Percentiles rank a stretch among this genome's conserved stretches.
These are phyloP conservation scores for Pythium phragmitis DNA, from an alignment of 352 stramenopile genomes.

Conservation along the genomic window DNA sequence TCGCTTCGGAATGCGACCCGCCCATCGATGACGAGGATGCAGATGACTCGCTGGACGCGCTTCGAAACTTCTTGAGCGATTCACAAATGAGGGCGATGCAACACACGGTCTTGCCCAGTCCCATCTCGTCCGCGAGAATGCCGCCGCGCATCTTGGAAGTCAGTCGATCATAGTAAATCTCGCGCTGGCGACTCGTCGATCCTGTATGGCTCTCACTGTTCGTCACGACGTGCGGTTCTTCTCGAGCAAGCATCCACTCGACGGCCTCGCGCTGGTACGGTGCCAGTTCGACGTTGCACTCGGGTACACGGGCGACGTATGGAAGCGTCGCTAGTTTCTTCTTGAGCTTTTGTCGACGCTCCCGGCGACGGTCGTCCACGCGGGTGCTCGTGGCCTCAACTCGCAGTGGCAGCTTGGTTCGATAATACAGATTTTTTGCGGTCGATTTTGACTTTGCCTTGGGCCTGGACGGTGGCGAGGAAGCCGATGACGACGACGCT, in stretches of 20 bases:
- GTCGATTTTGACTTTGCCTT: conserved; percentile 11
- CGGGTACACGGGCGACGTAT: conserved; percentile 28
- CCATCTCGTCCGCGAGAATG: conserved; percentile 89
- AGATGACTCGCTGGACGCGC: conserved; percentile 24
- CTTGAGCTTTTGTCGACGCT: conserved; percentile 37
- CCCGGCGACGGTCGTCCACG: conserved; percentile 43
- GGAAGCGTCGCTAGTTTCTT: conserved; percentile 16
- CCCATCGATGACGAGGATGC: neutral
- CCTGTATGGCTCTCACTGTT: conserved; percentile 24
- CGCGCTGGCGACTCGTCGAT: conserved; percentile 19
- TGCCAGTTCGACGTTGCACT: conserved; percentile 60
- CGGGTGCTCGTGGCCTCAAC: conserved; percentile 57
- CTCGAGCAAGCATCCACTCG: conserved; percentile 85
- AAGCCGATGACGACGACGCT: conserved; percentile 21
- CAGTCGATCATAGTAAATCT: conserved; percentile 31
- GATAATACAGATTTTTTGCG: conserved; percentile 32
- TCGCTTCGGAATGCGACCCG: conserved; percentile 1
- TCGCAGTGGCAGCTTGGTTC: conserved; percentile 58
- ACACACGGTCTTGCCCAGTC: conserved; percentile 89
- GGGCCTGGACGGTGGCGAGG: conserved; percentile 3
- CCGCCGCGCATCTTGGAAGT: conserved; percentile 51
- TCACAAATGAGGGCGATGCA: conserved; percentile 79
- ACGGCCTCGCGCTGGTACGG: conserved; percentile 87
- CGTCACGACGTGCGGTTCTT: conserved; percentile 22
- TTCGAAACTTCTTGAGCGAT: conserved; percentile 48